These are phyloP conservation scores for Penicillium egyptiacum DNA, from an alignment of 495 filamentous ascomycete species.

Conservation along the genomic window DNA sequence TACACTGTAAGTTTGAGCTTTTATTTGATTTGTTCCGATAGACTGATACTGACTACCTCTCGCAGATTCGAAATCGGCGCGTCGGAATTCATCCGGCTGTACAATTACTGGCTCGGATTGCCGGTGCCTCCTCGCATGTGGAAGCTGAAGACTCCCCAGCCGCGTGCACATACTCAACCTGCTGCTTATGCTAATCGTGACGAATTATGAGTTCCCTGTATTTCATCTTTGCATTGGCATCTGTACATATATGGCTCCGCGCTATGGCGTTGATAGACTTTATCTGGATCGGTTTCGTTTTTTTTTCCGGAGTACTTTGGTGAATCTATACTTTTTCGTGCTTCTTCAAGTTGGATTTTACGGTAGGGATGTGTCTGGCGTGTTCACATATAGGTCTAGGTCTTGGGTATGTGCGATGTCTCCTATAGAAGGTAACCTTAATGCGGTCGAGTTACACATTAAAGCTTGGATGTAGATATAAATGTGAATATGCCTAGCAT, in stretches of 20 bases:
- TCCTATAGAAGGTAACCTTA: background rate
- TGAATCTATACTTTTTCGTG: background rate
- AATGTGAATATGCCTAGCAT: background rate
- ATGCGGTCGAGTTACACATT: background rate
- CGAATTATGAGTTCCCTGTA: constrained; percentile 50
- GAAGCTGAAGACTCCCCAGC: constrained; percentile 53
- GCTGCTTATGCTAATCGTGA: constrained; percentile 39
- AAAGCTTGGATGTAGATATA: background rate
- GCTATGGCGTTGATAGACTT: constrained; percentile 14
- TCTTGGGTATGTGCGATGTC: background rate
- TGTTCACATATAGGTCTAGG: background rate
- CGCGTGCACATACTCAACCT: background rate
- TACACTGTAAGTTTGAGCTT: constrained; percentile 60
- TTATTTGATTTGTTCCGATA: background rate
- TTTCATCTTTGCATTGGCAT: constrained; percentile 16
- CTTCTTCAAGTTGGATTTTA: background rate
- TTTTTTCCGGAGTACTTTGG: background rate
- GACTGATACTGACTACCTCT: constrained; percentile 3
- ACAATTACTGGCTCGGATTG: constrained; percentile 76
- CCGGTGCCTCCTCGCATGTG: constrained; percentile 69
- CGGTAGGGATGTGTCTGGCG: background rate
- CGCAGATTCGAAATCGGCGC: constrained; percentile 59
- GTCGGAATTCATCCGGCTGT: constrained; percentile 62
- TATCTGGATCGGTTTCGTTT: constrained; percentile 1
- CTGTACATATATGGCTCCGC: constrained; percentile 15